Conservation (phyloP, 257 asterid species). For the Solanum sejunctum region DNA sequence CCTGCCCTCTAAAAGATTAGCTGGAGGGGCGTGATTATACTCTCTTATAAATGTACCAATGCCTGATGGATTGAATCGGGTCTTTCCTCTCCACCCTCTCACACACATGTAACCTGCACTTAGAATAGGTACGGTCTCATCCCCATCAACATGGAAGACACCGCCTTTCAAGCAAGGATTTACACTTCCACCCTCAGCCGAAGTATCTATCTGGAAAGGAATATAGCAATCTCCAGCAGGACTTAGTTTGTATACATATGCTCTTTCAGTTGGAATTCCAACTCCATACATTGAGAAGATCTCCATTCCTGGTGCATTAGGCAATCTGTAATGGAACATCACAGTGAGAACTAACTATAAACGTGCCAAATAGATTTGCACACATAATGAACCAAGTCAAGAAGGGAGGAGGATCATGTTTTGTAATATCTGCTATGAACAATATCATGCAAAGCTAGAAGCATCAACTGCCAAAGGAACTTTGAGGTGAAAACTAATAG, state of each 20-base stretch:
- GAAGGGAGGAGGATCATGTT: not conserved
- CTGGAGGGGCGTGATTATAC: conserved; percentile 62
- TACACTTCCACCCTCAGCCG: conserved; percentile 51
- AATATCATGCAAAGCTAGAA: not conserved
- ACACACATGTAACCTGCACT: conserved; percentile 78
- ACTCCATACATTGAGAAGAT: conserved; percentile 85
- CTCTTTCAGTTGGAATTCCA: conserved; percentile 85
- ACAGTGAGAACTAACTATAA: not conserved
- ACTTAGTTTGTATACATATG: conserved; percentile 62
- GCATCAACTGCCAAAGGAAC: not conserved
- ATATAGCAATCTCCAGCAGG: conserved; percentile 50
- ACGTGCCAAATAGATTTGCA: not conserved
- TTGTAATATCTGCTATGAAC: not conserved
- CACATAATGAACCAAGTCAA: not conserved
- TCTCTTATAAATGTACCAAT: conserved; percentile 47
- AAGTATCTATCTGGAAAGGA: conserved; percentile 68
- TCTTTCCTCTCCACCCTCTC: conserved; percentile 72
- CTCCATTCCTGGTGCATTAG: conserved; percentile 77
- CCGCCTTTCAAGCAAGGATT: conserved; percentile 64
- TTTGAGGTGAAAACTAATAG: not conserved
- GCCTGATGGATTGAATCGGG: conserved; percentile 81
- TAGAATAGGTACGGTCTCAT: conserved; percentile 67
- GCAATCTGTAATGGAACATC: conserved; percentile 45
- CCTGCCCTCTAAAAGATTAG: conserved; percentile 63
- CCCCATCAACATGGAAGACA: conserved; percentile 67